These are phyloP conservation scores for Osmozyma mogii DNA, from an alignment of 805 yeast species.

Conservation along the genomic window DNA sequence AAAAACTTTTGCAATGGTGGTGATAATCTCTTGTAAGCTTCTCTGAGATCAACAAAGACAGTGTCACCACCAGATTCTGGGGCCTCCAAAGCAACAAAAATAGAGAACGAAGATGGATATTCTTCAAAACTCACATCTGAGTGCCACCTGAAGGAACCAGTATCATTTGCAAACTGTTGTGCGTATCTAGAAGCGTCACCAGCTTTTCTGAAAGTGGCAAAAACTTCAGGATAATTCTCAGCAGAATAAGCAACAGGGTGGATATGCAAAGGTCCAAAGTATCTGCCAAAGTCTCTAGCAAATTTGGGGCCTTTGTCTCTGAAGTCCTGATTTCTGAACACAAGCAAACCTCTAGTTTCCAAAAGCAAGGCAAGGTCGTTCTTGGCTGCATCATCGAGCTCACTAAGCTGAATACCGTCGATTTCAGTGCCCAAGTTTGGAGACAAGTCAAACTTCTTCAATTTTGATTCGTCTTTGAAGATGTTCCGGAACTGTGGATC, in stretches of 20 bases:
- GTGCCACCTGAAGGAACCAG: constrained; percentile 14
- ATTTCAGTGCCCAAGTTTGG: constrained; percentile 22
- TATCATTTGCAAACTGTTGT: constrained; percentile 8
- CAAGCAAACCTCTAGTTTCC: constrained; percentile 19
- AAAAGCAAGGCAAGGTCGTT: constrained; percentile 20
- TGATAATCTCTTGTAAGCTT: constrained; percentile 18
- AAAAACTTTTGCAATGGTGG: constrained; percentile 16
- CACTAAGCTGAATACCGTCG: constrained; percentile 18
- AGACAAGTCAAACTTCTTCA: constrained; percentile 13
- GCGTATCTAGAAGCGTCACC: constrained; percentile 14
- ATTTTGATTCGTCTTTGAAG: constrained; percentile 10
- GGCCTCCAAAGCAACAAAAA: constrained; percentile 19
- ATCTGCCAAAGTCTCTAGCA: constrained; percentile 14
- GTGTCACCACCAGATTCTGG: constrained; percentile 22
- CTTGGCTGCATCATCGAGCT: constrained; percentile 18
- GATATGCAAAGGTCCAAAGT: constrained; percentile 22
- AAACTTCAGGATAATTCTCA: constrained; percentile 16
- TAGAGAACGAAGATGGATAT: constrained; percentile 18
- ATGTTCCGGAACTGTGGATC: constrained; percentile 14
- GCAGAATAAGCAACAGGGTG: constrained; percentile 18
- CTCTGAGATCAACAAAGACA: constrained; percentile 18
- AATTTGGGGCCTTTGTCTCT: constrained; percentile 19
- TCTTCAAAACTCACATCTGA: constrained; percentile 19
- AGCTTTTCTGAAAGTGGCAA: constrained; percentile 16
- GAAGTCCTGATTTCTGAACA: constrained; percentile 19